Base-by-base conservation (phyloP, 2,329 filamentous ascomycete genomes). In the Penicillium sp. region DNA sequence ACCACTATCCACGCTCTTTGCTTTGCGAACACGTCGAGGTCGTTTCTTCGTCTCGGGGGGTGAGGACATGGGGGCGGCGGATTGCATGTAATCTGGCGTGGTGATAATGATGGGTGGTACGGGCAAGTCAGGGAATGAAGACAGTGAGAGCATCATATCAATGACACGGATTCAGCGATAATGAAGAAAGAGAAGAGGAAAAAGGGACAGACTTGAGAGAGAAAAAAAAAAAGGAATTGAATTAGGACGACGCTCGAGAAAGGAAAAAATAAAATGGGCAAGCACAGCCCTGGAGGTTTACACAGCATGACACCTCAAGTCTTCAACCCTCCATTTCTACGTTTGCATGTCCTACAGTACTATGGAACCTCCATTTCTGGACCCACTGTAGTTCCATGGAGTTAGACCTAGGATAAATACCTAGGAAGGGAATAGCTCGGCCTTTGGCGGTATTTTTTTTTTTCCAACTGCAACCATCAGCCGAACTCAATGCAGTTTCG, bases 31-130 rank as follows among this genome's bases (percentile, higher is more conserved):
- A 2, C 53, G 53, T 11, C 59, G 51, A 4, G 46, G 15, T 11
- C 56, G 56, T 42, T 55, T 63, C 46, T 64, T 60, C 47, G 57
- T 63, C 29, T 47, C 33, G 6, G 29, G 22, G 12, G 26, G 9
- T 18, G 46, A 20, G 7, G 33, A 41, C 15, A 49, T 22, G 8
- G 45, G 14, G 31, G 35, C 6, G 31, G 29, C 6, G n/a, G 41
- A 23, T 29, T 14, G 14, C 14, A 22, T 14, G 4, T 35, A 27
- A 6, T 56, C 51, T 5, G 49, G 18, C 6, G 29, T 29, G 31
- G 53, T 58, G 22, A 56, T 52, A 47, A 53, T 37, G 23, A 58
- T 58, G 41, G 57, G 53, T 40, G 57, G 49, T 18, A 58, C 54
- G 25, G 35, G 22, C 15, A 51, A 41, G 9, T 23, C 42, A 37